A percentile compares a stretch with the other conserved stretches of the same genome.
These are phyloP conservation scores for Talaromyces sp. DNA, from an alignment of 2,329 filamentous ascomycete species.

Conservation along the genomic window DNA sequence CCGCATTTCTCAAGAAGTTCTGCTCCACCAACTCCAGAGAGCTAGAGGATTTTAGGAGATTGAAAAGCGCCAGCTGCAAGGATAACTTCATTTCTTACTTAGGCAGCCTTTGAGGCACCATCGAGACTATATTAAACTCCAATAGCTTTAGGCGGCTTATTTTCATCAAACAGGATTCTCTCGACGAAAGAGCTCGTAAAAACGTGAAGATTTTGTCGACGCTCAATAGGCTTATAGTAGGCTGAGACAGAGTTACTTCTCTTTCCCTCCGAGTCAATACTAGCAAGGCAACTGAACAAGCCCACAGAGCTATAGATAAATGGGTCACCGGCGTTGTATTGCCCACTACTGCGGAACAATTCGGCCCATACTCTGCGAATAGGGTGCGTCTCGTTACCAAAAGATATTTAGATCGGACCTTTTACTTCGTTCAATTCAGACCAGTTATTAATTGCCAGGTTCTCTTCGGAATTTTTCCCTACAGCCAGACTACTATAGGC, in stretches of 20 bases:
- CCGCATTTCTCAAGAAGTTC: constrained; percentile 41
- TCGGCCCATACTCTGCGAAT: not conserved
- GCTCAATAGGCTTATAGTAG: not conserved
- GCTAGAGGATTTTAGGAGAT: constrained; percentile 51
- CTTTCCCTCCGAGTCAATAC: not conserved
- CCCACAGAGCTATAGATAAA: not conserved
- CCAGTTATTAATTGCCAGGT: not conserved
- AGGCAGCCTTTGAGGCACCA: not conserved
- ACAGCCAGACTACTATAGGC: not conserved
- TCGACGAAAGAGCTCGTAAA: not conserved
- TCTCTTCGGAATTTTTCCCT: not conserved
- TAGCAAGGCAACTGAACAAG: not conserved
- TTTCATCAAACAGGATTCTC: not conserved
- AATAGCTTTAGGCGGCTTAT: not conserved
- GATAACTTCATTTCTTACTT: not conserved
- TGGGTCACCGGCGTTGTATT: constrained; percentile 1
- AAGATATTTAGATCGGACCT: not conserved
- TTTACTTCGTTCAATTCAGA: not conserved
- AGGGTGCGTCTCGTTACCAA: not conserved
- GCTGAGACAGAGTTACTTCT: constrained; percentile 1
- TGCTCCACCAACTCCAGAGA: constrained; percentile 52
- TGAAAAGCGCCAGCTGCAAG: constrained; percentile 21
- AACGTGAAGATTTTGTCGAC: constrained; percentile 1
- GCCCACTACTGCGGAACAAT: not conserved
- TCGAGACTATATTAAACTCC: not conserved